Percentiles rank a stretch among this genome's conserved stretches.
Evolutionary conservation across 768 basidiomycete species (phyloP).

Genomic region (Tricholoma hemisulphureum): DNA sequence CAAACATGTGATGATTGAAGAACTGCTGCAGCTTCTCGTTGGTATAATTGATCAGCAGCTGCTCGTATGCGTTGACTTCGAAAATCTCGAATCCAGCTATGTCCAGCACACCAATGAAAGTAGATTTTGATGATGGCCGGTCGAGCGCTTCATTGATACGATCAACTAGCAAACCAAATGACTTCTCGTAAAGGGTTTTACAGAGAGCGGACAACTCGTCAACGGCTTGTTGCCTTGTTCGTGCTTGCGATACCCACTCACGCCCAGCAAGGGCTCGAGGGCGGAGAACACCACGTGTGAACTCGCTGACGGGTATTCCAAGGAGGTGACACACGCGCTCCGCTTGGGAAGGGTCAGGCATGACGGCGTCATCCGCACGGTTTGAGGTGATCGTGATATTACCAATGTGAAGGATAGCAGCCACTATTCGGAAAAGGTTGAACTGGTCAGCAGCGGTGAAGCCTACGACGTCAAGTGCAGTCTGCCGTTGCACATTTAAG

Average conservation of each 20-base stretch:
- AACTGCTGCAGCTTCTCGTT: constrained; percentile 99
- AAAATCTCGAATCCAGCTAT: constrained; percentile 99
- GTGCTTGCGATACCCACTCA: constrained; percentile 94
- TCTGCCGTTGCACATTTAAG: constrained; percentile 35
- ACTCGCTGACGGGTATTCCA: constrained; percentile 83
- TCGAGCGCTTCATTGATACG: constrained; percentile 93
- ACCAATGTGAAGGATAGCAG: constrained; percentile 92
- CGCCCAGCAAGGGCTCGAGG: constrained; percentile 92
- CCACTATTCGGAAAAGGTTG: constrained; percentile 91
- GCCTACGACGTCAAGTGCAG: constrained; percentile 86
- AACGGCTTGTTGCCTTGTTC: constrained; percentile 86
- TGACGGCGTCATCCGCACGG: constrained; percentile 73
- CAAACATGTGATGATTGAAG: constrained; percentile 99
- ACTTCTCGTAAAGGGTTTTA: constrained; percentile 97
- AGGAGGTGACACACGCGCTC: constrained; percentile 89
- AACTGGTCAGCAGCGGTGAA: constrained; percentile 82
- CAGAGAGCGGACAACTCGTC: constrained; percentile 90
- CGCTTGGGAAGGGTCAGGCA: constrained; percentile 81
- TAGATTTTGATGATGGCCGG: constrained; percentile 85
- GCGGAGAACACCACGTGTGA: constrained; percentile 82
- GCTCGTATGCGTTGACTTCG: constrained; percentile 92
- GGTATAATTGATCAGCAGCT: constrained; percentile 97
- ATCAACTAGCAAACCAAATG: constrained; percentile 90
- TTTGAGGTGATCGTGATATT: constrained; percentile 84
- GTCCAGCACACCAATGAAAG: constrained; percentile 97